Evolutionary conservation across 2,329 filamentous ascomycete genomes (phyloP).

Genomic region (Clarireedia paspali): DNA sequence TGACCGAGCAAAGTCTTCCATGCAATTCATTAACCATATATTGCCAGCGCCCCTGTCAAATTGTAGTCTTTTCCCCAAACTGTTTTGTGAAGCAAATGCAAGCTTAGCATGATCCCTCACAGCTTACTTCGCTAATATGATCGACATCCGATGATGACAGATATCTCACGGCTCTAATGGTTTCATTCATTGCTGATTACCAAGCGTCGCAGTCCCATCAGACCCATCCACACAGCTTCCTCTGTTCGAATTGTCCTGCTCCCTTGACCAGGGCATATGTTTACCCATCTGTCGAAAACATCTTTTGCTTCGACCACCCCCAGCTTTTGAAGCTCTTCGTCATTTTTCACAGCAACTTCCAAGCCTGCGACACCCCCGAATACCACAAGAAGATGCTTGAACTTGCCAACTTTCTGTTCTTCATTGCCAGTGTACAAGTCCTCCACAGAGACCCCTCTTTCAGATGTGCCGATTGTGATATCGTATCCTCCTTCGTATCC

Average conservation of each 20-base stretch:
- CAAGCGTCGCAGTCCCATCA: constrained; percentile 58
- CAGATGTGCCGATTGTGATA: constrained; percentile 74
- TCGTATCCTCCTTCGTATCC: constrained; percentile 73
- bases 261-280: constrained; percentile 72
- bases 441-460: constrained; percentile 49
- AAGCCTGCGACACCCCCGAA: constrained; percentile 77
- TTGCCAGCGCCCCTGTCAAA: too few relatives aligned
- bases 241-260: constrained; percentile 78
- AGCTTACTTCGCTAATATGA: too few relatives aligned
- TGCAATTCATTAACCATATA: too few relatives aligned
- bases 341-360: constrained; percentile 63
- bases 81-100: too few relatives aligned
- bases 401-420: constrained; percentile 32
- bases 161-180: too few relatives aligned
- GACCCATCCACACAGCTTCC: constrained; percentile 70
- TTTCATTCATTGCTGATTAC: constrained; percentile 30
- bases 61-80: too few relatives aligned
- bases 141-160: too few relatives aligned
- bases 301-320: constrained; percentile 58
- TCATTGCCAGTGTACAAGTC: constrained; percentile 22
- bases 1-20: too few relatives aligned
- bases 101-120: too few relatives aligned
- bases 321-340: constrained; percentile 44
- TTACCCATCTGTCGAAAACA: constrained; percentile 78
- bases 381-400: constrained; percentile 68